Base-by-base conservation (phyloP, 1,139 yeast species). In the Kodamaea derodonti region DNA sequence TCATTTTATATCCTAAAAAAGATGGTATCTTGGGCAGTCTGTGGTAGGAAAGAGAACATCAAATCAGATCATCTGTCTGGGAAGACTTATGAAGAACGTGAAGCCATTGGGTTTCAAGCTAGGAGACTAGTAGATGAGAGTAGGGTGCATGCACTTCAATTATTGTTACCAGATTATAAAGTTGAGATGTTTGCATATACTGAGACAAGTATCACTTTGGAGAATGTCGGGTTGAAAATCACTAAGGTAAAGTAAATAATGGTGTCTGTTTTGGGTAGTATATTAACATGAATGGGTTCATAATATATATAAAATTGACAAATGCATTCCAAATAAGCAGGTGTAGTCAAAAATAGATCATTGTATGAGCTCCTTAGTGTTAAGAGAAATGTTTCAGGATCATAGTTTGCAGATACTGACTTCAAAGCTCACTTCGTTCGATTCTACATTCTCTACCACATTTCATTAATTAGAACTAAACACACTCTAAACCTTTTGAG, bases 401-500 rank as follows among this genome's bases (percentile, higher is more conserved):
- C n/a, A n/a, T n/a, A n/a, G n/a, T n/a, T n/a, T n/a, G n/a, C n/a
- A n/a, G n/a, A n/a, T n/a, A n/a, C n/a, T n/a, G n/a, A n/a, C n/a
- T n/a, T n/a, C n/a, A n/a, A n/a, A n/a, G n/a, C n/a, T n/a, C n/a
- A n/a, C n/a, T n/a, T n/a, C n/a, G n/a, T n/a, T n/a, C n/a, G n/a
- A n/a, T n/a, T n/a, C n/a, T n/a, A n/a, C n/a, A n/a, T n/a, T n/a
- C n/a, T n/a, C n/a, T n/a, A n/a, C n/a, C n/a, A n/a, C n/a, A n/a
- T n/a, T n/a, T n/a, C n/a, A n/a, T n/a, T n/a, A n/a, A n/a, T n/a
- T n/a, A n/a, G n/a, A n/a, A n/a, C n/a, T n/a, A n/a, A n/a, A n/a
- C n/a, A n/a, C n/a, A n/a, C n/a, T n/a, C 80, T 87, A 90, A 77
- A 88, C 79, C 83, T 92, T 92, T 67, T 75, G 79, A 67, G 80